Evolutionary conservation across 2,329 filamentous ascomycete genomes (phyloP).

Genomic region (Leptodontidium sp.): DNA sequence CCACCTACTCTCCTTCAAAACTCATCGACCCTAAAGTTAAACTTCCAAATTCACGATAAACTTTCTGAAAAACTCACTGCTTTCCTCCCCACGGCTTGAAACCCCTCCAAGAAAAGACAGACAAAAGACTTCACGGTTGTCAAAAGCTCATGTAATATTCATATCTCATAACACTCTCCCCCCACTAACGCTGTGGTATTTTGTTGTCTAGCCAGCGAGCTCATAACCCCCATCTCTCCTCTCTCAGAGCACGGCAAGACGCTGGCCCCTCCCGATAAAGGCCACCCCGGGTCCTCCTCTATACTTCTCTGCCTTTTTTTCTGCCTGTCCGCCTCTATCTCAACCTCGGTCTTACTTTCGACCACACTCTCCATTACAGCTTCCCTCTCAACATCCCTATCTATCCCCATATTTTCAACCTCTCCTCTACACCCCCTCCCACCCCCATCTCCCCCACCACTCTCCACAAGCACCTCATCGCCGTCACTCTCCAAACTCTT

Average conservation of each 20-base stretch:
- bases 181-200: too few species aligned
- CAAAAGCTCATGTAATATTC: too few species aligned
- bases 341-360: neutral
- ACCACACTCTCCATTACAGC: neutral
- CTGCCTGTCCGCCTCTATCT: neutral
- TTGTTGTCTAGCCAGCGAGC: too few species aligned
- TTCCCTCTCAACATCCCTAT: neutral
- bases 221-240: neutral
- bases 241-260: neutral
- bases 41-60: too few species aligned
- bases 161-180: too few species aligned
- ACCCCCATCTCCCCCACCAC: neutral
- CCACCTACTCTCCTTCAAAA: too few species aligned
- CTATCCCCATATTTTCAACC: neutral
- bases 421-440: neutral
- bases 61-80: too few species aligned
- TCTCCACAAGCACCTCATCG: neutral
- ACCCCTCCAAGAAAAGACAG: too few species aligned
- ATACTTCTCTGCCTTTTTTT: neutral
- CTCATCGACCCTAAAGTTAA: too few species aligned
- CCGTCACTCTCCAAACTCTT: neutral
- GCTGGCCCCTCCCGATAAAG: neutral
- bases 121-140: too few species aligned
- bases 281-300: neutral
- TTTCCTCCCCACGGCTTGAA: too few species aligned